Base-by-base conservation (phyloP, 2,329 filamentous ascomycete species). In the Onygenales sp. region DNA sequence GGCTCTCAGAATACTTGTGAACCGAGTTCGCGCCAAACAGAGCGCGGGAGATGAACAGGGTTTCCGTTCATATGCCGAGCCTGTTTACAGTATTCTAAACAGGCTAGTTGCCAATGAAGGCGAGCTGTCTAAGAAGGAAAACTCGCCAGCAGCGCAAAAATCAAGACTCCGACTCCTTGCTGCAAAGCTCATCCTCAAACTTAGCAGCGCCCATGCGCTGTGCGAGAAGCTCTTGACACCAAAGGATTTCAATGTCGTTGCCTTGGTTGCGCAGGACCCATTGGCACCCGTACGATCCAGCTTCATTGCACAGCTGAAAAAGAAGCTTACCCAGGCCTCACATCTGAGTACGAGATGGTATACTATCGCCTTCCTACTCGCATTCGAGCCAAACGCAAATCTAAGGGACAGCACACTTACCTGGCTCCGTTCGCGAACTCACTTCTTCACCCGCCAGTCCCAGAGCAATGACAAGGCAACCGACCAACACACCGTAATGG, bases 261-360 rank as follows among this genome's bases (percentile, higher is more conserved):
- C 90, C 0, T 79, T 88, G 56, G 80, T 95, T 10, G 82, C 87
- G 2, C 92, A 97, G 65, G 91, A 96, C 63, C 77, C 78, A 5
- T 77, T 87, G 49, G 73, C 81, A 2, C 79, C 85, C 58, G 89
- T 97, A 32, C 85, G 93, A 36, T 80, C 79, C 46, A 81, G 80
- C 1, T 97, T 98, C 62, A 78, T 93, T 51, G 83, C 84, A 62
- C 90, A 91, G 61, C 75, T 98, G 42, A 93, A 95, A 70, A 96
- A 95, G 70, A 69, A 68, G 53, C 59, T 73, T 14, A 65, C 67
- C n/a, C 69, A 71, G 56, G 65, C 61, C n/a, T 61, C 68, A 5
- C 92, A 95, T 63, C 80, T 97, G 4, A 86, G 87, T 8, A 81
- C 86, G 51, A 84, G 92, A 8, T 98, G 94, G 77, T 93, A 95